Evolutionary conservation across 2,329 filamentous ascomycete genomes (phyloP), one percentile per base, ranked within the genome.

Genomic region (Neonectria coccinea): DNA sequence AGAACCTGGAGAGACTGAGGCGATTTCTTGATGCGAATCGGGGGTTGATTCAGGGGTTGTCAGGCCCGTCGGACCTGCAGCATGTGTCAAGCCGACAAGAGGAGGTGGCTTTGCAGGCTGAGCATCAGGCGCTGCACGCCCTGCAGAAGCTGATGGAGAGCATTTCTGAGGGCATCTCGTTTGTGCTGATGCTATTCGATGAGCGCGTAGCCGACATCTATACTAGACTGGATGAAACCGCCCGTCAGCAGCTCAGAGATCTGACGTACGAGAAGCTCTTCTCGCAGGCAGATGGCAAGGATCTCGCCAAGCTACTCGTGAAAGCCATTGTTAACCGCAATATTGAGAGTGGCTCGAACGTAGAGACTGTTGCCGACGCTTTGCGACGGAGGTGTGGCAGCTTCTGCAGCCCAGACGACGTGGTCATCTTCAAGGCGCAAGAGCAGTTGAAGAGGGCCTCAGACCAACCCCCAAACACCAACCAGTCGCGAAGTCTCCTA

Each of bases 311-410:
- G 79, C 88, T 97, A 59, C 85, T 99, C 1, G 96, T 99, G 61
- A 99, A 98, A 78, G 94, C 95, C 1, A 98, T 99, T 74, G 96
- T 99, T 59, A 98, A 98, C 78, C 90, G 94, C 74, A 99, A 97
- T 78, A 99, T 99, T 72, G 92, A 95, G 62, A 97, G 93, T 74
- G 96, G 97, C 10, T 95, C 94, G 5, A 99, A 98, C 68, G 95
- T 99, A 20, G 97, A 99, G 80, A 97, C 94, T 0, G 94, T 99
- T 25, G 95, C 96, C 0, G 96, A 99, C 79, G 93, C 94, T n/a
- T 82, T 99, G 54, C 88, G 96, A 51, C 87, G 96, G 72, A 89
- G 94, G 72, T 99, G 96, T 72, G 97, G 96, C 67, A 97, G 92
- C 79, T 99, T 99, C 85, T 99, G 96, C 79, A 97, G 94, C 74